Base-by-base conservation (phyloP, 352 stramenopile species). In the Pythium sp. region DNA sequence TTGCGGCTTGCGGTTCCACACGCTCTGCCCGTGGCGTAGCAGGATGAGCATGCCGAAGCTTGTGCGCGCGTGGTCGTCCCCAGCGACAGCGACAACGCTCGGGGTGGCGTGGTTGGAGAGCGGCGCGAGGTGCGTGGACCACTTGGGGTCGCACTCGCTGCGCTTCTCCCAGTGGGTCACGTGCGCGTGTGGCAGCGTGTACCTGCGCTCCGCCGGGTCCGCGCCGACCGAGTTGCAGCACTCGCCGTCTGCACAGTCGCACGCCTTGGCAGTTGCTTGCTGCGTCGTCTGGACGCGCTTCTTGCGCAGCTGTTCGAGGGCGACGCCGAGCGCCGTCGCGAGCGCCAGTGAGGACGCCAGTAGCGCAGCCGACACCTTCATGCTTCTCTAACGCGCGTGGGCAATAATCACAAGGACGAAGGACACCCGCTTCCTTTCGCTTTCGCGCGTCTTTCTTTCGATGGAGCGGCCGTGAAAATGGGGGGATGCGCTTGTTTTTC, bases 1-100 rank as follows among this genome's bases (percentile, higher is more conserved):
- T 51, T 91, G 75, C 14, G 87, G 87, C 63, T 94, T 93, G 70
- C 83, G 83, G 72, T 94, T 94, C 87, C 87, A 94, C 60, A 94
- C 84, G 68, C 84, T 93, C 70, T 94, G 87, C 9, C 87, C 87
- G 70, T 94, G 87, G n/a, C 87, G 87, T 59, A 94, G 70, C 58
- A 94, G 64, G 58, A 94, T 92, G 54, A 94, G 82, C 70, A 81
- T 91, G 20, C 86, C 86, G 47, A 89, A 87, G 72, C 82, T 91
- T 34, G 73, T 80, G 59, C 82, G 79, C 26, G 74, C 38, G 12
- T 73, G 74, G 28, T 81, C 67, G 15, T 61, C 67, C 6, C 58
- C 47, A 9, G 28, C 69, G 9, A 71, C 66, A 20, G 41, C 51
- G 24, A 26, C 24, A 12, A 43, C 56, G 63, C 8, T 26, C 3